Conservation (phyloP, 1,139 yeast species). For the Geotrichum histeridarum region DNA sequence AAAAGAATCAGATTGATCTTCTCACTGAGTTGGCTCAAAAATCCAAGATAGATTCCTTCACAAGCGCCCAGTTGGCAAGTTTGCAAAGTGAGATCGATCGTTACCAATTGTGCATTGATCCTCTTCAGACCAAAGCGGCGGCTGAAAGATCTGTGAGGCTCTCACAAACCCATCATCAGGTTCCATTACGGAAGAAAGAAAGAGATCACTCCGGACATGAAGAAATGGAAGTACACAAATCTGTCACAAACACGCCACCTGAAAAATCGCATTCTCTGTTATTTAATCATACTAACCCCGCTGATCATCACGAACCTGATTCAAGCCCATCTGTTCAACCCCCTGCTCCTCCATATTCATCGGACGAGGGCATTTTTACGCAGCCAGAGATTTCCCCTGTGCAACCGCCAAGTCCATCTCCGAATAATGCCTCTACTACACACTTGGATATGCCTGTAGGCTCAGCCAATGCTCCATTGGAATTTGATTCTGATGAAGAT, state of each 20-base stretch:
- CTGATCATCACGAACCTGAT: background rate
- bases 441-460: background rate
- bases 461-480: constrained; percentile 3
- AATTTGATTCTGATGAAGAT: constrained; percentile 7
- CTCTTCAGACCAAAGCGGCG: background rate
- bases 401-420: background rate
- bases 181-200: background rate
- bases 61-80: constrained; percentile 2
- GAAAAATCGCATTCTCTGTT: background rate
- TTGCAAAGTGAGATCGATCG: constrained; percentile 6
- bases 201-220: background rate
- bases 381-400: background rate
- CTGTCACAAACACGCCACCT: background rate
- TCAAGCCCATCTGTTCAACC: background rate
- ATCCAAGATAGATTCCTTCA: background rate
- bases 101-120: background rate
- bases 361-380: background rate
- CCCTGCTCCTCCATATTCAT: background rate
- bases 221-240: background rate
- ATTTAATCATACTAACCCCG: background rate
- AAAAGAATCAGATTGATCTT: constrained; percentile 7
- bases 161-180: background rate
- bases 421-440: background rate
- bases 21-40: background rate
- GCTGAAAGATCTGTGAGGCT: background rate